Base-by-base conservation (phyloP, 805 yeast species). In the Kodamaea kakaduensis region DNA sequence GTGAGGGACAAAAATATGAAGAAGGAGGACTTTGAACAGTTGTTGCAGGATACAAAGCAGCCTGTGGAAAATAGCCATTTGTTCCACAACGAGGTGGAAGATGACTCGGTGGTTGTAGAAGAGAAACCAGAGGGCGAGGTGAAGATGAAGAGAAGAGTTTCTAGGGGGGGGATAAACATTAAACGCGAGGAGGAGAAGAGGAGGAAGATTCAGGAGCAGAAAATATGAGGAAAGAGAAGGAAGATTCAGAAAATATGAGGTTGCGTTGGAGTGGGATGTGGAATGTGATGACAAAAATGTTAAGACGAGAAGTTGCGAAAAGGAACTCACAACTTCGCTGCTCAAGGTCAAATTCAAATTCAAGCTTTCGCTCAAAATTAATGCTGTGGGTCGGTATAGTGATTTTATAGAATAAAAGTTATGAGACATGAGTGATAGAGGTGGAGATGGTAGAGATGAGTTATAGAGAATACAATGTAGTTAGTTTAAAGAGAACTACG, bases 41-140 rank as follows among this genome's bases (percentile, higher is more conserved):
- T 68, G 36, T 43, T 67, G 4, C 48, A 47, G 14, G 70, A 65
- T 15, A 55, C 62, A 2, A 59, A 56, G 20, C 43, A 50, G 17
- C 57, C 56, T 7, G 59, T 64, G 1, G 42, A 47, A 7, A 53
- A 58, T 36, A 46, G 67, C 2, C 70, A 67, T 34, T 50, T 67
- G 13, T 66, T 66, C 36, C 64, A 61, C 12, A 69, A 61, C 31
- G 73, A 66, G 32, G 59, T 51, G 17, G 62, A 57, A 20, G 48
- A 25, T 7, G 48, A 45, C 7, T 29, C 19, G 12, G 22, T 17
- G 25, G 25, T 28, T 12, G 51, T 42, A 13, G 46, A 25, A 7
- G 10, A 17, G 37, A 32, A 10, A 14, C 37, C 20, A 21, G 30
- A 31, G 34, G 17, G 28, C 27, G 31, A 34, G 38, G 41, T 18